These are phyloP conservation scores for Cyanodermella asteris DNA, from an alignment of 2,329 filamentous ascomycete genomes.

Conservation along the genomic window DNA sequence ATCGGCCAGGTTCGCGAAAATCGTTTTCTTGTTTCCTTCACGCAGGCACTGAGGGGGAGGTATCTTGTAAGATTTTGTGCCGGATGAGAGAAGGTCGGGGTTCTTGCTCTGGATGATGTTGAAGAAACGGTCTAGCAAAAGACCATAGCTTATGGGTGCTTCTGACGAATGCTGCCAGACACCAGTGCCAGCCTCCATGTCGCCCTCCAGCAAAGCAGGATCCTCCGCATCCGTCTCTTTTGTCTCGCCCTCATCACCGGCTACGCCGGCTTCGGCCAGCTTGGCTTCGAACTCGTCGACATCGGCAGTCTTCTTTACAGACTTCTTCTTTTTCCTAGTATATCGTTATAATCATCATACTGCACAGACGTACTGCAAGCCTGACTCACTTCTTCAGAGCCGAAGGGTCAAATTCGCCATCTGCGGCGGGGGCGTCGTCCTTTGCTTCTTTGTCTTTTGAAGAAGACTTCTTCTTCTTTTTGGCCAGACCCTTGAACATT, in stretches of 20 bases:
- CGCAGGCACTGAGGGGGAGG: constrained; percentile 94
- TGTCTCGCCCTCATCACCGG: constrained; percentile 35
- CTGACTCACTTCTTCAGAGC: constrained; percentile 68
- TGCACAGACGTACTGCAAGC: too few species aligned
- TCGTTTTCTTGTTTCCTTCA: constrained; percentile 99
- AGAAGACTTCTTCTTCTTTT: constrained; percentile 48
- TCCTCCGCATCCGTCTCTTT: constrained; percentile 31
- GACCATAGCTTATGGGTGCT: constrained; percentile 58
- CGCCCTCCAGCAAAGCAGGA: constrained; percentile 35
- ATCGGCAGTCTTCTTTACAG: constrained; percentile 33
- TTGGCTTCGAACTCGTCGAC: constrained; percentile 45
- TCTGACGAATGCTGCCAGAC: constrained; percentile 72
- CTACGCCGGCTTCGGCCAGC: constrained; percentile 37
- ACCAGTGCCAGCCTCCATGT: constrained; percentile 70
- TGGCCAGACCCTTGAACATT: constrained; percentile 46
- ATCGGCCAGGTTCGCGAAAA: constrained; percentile 96
- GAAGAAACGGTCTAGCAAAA: constrained; percentile 84
- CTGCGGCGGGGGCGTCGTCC: constrained; percentile 27
- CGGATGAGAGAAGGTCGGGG: constrained; percentile 77
- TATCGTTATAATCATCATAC: too few species aligned
- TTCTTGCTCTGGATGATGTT: constrained; percentile 84
- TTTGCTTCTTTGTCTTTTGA: constrained; percentile 31
- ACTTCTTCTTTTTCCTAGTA: constrained; percentile 70
- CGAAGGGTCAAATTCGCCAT: constrained; percentile 41
- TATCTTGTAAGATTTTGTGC: constrained; percentile 94